Percentiles rank a stretch among this genome's conserved stretches.
phyloP scores from a whole-genome alignment of 2,329 filamentous ascomycete genomes.

The Ceratocystis colombiana region DNA sequence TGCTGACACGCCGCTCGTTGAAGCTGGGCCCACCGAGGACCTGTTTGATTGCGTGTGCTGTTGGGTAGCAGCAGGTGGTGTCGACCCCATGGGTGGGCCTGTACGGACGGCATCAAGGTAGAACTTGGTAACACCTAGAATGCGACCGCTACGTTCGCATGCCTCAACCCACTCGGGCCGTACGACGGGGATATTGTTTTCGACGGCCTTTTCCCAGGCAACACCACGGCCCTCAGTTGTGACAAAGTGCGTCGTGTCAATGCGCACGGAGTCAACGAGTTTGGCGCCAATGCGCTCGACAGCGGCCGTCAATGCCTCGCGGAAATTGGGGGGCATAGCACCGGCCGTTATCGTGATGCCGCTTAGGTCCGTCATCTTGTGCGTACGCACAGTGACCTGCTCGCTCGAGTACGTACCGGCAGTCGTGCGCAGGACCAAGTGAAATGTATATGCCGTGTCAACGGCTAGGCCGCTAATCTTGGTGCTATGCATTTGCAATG shows the following conservation, averaged over 20 bases:
- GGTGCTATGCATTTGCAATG: slow-evolving; percentile 78
- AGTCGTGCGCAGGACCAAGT: slow-evolving; percentile 79
- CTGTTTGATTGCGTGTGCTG: slow-evolving; percentile 28
- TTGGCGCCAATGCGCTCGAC: slow-evolving; percentile 87
- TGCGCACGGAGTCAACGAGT: slow-evolving; percentile 78
- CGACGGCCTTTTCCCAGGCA: slow-evolving; percentile 90
- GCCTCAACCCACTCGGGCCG: slow-evolving; percentile 94
- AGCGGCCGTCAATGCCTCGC: slow-evolving; percentile 62
- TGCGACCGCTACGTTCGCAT: slow-evolving; percentile 86
- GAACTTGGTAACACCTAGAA: slow-evolving; percentile 89
- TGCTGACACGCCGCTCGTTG: slow-evolving; percentile 25
- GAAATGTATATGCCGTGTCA: slow-evolving; percentile 91
- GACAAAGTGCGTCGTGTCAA: slow-evolving; percentile 97
- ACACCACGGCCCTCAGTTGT: slow-evolving; percentile 85
- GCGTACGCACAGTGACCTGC: slow-evolving; percentile 74
- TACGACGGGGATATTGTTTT: slow-evolving; percentile 96
- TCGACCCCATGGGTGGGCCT: slow-evolving; percentile 37
- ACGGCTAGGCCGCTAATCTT: slow-evolving; percentile 96
- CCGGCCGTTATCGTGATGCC: slow-evolving; percentile 92
- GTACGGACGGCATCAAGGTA: slow-evolving; percentile 71
- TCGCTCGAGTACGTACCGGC: slow-evolving; percentile 81
- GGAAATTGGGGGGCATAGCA: slow-evolving; percentile 61
- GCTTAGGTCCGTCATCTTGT: slow-evolving; percentile 96
- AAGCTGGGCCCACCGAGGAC: slow-evolving; percentile 28
- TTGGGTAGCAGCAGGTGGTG: slow-evolving; percentile 25